These are phyloP conservation scores for Colletotrichum gigasporum DNA, from an alignment of 2,329 filamentous ascomycete genomes.

Conservation along the genomic window DNA sequence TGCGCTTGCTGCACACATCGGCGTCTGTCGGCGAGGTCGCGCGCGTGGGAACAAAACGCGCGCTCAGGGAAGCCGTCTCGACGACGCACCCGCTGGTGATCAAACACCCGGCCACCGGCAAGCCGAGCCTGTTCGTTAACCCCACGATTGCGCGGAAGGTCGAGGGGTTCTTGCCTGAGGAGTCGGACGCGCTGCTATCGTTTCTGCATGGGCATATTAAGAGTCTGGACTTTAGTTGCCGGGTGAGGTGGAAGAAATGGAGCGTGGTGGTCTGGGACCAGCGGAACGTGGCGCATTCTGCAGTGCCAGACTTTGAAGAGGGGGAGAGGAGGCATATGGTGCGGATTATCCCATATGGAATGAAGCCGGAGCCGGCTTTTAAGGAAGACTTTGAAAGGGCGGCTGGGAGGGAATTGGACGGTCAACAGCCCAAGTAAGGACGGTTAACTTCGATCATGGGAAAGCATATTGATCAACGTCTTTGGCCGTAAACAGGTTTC, in stretches of 20 bases:
- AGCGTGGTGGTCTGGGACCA: conserved; percentile 44
- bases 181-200: conserved; percentile 38
- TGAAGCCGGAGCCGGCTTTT: conserved; percentile 32
- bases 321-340: conserved; percentile 43
- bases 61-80: conserved; percentile 39
- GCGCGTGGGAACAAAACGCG: conserved; percentile 39
- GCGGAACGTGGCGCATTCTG: conserved; percentile 36
- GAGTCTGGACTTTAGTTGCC: conserved; percentile 43
- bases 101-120: conserved; percentile 39
- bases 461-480: too few species aligned
- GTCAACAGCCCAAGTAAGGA: too few species aligned
- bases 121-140: conserved; percentile 40
- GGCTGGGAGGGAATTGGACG: too few species aligned
- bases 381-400: not conserved
- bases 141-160: conserved; percentile 41
- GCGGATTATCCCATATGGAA: conserved; percentile 41
- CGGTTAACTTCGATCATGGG: too few species aligned
- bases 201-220: conserved; percentile 41
- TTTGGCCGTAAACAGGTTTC: too few species aligned
- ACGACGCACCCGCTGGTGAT: conserved; percentile 41
- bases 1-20: conserved; percentile 34
- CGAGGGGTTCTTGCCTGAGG: conserved; percentile 40
- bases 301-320: conserved; percentile 41
- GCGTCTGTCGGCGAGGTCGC: conserved; percentile 41
- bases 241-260: conserved; percentile 40